These are phyloP conservation scores for Scheffersomyces segobiensis DNA, from an alignment of 1,139 yeast species.

Conservation along the genomic window DNA sequence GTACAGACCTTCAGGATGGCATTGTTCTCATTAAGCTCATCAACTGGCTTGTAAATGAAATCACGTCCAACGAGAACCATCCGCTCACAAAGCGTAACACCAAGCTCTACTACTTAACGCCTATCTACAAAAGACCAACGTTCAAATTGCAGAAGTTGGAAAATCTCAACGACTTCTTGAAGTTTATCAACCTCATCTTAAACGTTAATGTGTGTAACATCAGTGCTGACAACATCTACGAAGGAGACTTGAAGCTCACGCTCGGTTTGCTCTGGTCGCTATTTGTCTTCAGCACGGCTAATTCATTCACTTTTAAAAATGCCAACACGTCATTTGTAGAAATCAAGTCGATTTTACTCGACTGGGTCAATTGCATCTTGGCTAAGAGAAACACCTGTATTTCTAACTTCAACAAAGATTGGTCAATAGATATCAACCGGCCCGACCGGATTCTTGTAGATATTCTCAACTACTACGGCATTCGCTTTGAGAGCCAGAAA, in stretches of 20 bases:
- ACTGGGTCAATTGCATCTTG: slow-evolving; percentile 34
- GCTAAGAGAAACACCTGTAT: slow-evolving; percentile 20
- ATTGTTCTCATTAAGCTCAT: slow-evolving; percentile 37
- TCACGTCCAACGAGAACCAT: slow-evolving; percentile 14
- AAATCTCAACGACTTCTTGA: slow-evolving; percentile 57
- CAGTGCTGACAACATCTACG: slow-evolving; percentile 69
- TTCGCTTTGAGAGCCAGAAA: slow-evolving; percentile 1
- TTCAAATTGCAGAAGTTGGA: slow-evolving; percentile 63
- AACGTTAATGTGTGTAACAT: slow-evolving; percentile 55
- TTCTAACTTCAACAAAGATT: slow-evolving; percentile 37
- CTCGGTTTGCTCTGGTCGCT: slow-evolving; percentile 68
- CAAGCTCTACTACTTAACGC: slow-evolving; percentile 29
- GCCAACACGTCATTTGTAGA: slow-evolving; percentile 33
- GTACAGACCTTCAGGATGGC: slow-evolving; percentile 41
- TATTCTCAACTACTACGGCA: slow-evolving; percentile 21
- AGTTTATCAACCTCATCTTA: slow-evolving; percentile 53
- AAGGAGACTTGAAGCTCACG: slow-evolving; percentile 62
- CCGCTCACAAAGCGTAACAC: slow-evolving; percentile 10
- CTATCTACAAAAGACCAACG: slow-evolving; percentile 47
- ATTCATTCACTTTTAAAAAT: slow-evolving; percentile 35
- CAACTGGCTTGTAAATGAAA: slow-evolving; percentile 30
- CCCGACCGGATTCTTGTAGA: slow-evolving; percentile 29
- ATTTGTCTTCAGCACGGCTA: slow-evolving; percentile 51
- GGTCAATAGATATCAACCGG: slow-evolving; percentile 35
- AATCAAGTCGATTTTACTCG: slow-evolving; percentile 32